Evolutionary conservation across 2,329 filamentous ascomycete species (phyloP), one percentile per base, ranked within the genome.

Genomic region (Chrysosporium keratinophilum): DNA sequence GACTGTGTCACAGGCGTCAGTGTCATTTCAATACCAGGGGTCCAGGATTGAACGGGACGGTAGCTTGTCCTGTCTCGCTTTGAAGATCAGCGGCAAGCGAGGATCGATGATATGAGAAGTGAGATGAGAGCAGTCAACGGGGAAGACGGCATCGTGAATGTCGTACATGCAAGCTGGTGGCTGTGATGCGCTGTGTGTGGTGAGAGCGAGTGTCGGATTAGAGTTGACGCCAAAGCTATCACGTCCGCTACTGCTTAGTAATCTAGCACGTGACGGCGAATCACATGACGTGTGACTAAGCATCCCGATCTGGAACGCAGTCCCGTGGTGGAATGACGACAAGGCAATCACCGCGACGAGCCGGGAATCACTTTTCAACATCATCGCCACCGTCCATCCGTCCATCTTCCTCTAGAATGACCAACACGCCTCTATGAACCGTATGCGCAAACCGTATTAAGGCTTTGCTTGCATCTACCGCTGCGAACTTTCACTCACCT

Each of bases 211-310:
- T 7, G 45, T 48, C 45, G 20, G 46, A n/a, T 49, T 40, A 49
- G 35, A 31, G 46, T 49, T 49, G 46, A 33, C 34, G 34, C 46
- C 46, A 49, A 49, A 49, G 19, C 20, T 5, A 11, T 37, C 31
- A 47, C 33, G 45, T 11, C 19, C 17, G 5, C n/a, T 10, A 47
- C 2, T 5, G 23, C 23, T 28, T 28, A 28, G 23, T 28, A 28
- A 28, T 7, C 12, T 49, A n/a, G n/a, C 46, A 49, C 46, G 34
- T 48, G 45, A 46, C 6, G 15, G 9, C 11, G 11, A 12, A 48
- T 48, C 33, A 39, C 41, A 44, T 23, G 17, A 28, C 23, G 14
- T 9, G 7, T 41, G 14, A 41, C 39, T 41, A 41, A 41, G 7
- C 35, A 37, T 37, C 11, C 10, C 3, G n/a, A 37, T 37, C 2